Evolutionary conservation across 768 basidiomycete genomes (phyloP), one percentile per base, ranked within the genome.

Genomic region (Amanita rimosa): DNA sequence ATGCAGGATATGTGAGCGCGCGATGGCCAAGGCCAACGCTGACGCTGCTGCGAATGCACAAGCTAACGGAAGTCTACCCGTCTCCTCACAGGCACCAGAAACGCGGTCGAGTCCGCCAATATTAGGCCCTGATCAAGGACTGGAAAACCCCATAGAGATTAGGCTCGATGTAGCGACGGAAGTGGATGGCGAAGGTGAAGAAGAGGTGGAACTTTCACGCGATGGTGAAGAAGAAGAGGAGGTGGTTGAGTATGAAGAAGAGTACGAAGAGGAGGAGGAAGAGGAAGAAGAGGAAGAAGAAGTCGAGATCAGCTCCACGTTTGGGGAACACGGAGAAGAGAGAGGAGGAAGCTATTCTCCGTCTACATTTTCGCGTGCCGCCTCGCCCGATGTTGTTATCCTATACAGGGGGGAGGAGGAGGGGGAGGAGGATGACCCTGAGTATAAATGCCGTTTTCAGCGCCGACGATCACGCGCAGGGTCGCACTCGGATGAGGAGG

Each of bases 1-100:
- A 45, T 86, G 85, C 60, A 67, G 70, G n/a, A 78, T 86, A 35
- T 87, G 85, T 60, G 78, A 84, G 53, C 77, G 85, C 21, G 78
- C 85, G 6, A 73, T 76, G 59, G 61, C 71, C 21, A 66, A 66
- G 42, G 75, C 74, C 4, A 78, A 75, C 50, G 67, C 71, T 39
- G 69, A 66, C 3, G 66, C 64, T 44, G 60, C 60, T 26, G 62
- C 65, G 4, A 58, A 55, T 33, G 51, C 57, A 40, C 64, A 65
- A 10, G 55, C 46, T 50, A 45, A 50, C 52, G 63, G 42, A 19
- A 56, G 55, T 45, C 56, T 61, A 29, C 43, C 46, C 27, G 27
- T 52, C 53, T 39, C 55, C 45, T 21, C 53, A 47, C 31, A 55
- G 46, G 37, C 44, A 38, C 39, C 52, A 49, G 43, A 52, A 27